phyloP scores from a whole-genome alignment of 306 rosid genomes.

The Quercus variabilis region DNA sequence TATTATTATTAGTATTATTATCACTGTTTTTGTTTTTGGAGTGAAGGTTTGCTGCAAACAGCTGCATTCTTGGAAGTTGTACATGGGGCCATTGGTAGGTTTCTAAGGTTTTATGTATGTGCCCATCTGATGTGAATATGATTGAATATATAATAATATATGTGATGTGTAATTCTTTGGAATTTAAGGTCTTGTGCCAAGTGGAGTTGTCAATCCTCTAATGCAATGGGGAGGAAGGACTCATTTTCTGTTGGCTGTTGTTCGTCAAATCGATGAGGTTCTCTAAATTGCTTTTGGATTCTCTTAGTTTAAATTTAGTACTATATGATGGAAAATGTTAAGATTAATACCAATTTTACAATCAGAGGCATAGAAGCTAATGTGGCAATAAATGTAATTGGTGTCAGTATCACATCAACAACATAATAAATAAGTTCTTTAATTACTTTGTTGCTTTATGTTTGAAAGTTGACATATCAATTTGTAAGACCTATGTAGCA shows the following conservation, averaged over 20 bases:
- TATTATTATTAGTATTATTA: background rate
- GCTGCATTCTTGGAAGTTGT: constrained; percentile 82
- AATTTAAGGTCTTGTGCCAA: constrained; percentile 78
- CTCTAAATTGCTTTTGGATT: constrained; percentile 3
- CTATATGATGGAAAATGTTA: too few species aligned
- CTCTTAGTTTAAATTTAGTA: background rate
- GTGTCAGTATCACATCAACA: too few species aligned
- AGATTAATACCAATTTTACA: too few species aligned
- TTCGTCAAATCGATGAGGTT: constrained; percentile 61
- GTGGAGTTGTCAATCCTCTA: constrained; percentile 75
- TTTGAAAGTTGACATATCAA: too few species aligned
- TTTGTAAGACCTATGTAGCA: too few species aligned
- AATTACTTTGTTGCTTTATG: too few species aligned
- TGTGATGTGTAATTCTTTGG: background rate
- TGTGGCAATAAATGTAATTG: too few species aligned
- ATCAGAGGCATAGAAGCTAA: too few species aligned
- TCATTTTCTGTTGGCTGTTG: constrained; percentile 63
- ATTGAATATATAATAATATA: background rate
- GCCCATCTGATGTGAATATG: background rate
- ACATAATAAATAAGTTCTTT: too few species aligned
- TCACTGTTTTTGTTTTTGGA: background rate
- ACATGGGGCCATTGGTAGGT: constrained; percentile 82
- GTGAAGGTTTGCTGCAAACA: constrained; percentile 70
- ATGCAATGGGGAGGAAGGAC: constrained; percentile 96
- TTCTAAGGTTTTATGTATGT: background rate